These are phyloP conservation scores for Trichoderma sp. DNA, from an alignment of 2,329 filamentous ascomycete genomes.

Conservation along the genomic window DNA sequence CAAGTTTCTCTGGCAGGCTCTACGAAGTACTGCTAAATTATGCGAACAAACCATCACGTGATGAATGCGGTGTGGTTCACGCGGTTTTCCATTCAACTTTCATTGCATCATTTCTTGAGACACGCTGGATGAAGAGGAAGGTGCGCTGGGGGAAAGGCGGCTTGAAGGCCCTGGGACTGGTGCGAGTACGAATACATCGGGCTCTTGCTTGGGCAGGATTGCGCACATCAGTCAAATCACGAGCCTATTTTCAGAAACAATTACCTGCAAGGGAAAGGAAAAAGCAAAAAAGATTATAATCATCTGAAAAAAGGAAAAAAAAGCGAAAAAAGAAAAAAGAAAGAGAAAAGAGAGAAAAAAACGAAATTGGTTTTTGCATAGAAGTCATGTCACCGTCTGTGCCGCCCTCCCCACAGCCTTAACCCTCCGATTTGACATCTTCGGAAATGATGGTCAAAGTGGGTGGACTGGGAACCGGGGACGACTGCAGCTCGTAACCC, in stretches of 20 bases:
- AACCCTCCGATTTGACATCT: neutral
- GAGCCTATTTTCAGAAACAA: neutral
- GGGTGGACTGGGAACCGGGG: neutral
- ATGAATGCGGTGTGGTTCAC: neutral
- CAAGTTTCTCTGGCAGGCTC: neutral
- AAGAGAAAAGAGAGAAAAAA: neutral
- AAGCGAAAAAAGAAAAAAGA: neutral
- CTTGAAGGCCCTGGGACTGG: neutral
- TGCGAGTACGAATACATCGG: neutral
- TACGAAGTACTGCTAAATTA: neutral
- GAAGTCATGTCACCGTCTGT: neutral
- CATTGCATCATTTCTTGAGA: neutral
- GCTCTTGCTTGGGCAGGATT: neutral
- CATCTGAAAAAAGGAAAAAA: neutral
- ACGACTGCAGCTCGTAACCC: neutral
- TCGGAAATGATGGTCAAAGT: neutral
- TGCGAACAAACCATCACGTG: neutral
- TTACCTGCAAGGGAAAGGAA: neutral
- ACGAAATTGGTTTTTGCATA: neutral
- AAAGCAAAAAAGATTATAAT: neutral
- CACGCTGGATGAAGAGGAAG: neutral
- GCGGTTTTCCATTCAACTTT: neutral
- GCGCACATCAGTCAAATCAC: neutral
- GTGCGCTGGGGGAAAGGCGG: neutral
- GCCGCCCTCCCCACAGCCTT: neutral